Evolutionary conservation across 805 yeast species (phyloP), one percentile per base, ranked within the genome.

Genomic region (Cyberlindnera mycetangii): DNA sequence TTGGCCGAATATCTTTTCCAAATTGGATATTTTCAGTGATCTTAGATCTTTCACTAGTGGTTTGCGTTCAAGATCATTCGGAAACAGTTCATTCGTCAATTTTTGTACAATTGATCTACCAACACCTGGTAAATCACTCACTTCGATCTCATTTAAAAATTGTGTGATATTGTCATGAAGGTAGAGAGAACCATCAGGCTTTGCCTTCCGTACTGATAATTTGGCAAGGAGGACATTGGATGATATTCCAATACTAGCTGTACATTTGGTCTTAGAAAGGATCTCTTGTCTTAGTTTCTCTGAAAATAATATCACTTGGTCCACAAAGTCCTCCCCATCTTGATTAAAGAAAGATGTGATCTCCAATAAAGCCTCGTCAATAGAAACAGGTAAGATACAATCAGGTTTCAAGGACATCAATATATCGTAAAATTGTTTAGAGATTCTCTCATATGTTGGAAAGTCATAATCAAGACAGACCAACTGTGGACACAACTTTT

Each of bases 311-410:
- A 53, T 39, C 1, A 69, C 66, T 39, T 41, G 36, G 5, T 52
- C 52, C 19, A 61, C 30, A 21, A 35, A 22, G 30, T 35, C 59
- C 30, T 59, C 64, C 20, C 47, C 44, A 21, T 47, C 42, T 14
- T 44, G 47, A 37, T 50, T 39, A 19, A 68, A 27, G 2, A 61
- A 34, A 0, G 73, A 54, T 0, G 82, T 66, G 1, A 83, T 71
- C 54, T 88, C 95, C 9, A 88, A 59, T n/a, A 93, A 66, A 0
- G 89, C 96, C 59, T 93, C 99, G 62, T 93, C 98, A 3, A 93
- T 81, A 49, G 95, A 89, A 1, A 93, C 87, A 0, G 98, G 98
- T 24, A 81, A 71, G 5, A 59, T 42, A 16, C 49, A 46, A 48
- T 64, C 64, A 21, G 72, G 68, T 0, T 67, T 58, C n/a, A 71